These are phyloP conservation scores for Penicillium desertorum DNA, from an alignment of 495 filamentous ascomycete genomes.

Conservation along the genomic window DNA sequence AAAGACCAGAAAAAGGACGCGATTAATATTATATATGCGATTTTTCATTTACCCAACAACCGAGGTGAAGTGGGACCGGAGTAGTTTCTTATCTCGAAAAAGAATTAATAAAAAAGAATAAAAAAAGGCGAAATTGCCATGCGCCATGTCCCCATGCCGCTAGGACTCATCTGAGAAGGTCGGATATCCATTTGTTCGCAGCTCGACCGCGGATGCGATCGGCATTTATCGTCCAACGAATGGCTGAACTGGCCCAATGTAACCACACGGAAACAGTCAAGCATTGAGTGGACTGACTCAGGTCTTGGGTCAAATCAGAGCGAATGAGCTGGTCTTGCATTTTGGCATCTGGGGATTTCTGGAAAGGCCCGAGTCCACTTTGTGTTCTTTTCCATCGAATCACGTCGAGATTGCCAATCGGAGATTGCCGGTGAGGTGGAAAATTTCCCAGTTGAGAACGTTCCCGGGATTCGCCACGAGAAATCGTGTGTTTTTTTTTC, in stretches of 20 bases:
- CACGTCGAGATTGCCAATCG: conserved; percentile 10
- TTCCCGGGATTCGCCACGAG: conserved; percentile 9
- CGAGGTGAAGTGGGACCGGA: conserved; percentile 20
- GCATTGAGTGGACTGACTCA: conserved; percentile 4
- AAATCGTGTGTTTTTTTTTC: neutral
- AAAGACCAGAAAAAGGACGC: neutral
- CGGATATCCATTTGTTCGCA: conserved; percentile 16
- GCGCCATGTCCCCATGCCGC: neutral
- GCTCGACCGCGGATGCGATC: conserved; percentile 28
- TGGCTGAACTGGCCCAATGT: conserved; percentile 25
- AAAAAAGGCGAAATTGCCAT: conserved; percentile 9
- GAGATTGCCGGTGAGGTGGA: conserved; percentile 18
- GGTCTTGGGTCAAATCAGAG: conserved; percentile 16
- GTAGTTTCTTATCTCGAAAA: conserved; percentile 4
- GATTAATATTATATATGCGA: conserved; percentile 28
- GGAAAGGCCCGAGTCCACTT: conserved; percentile 16
- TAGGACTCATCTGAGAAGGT: conserved; percentile 15
- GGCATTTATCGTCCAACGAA: conserved; percentile 18
- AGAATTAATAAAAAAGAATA: conserved; percentile 6
- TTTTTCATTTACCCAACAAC: conserved; percentile 20
- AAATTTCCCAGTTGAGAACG: conserved; percentile 12
- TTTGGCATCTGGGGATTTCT: conserved; percentile 10
- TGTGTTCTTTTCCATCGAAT: conserved; percentile 14
- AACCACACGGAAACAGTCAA: conserved; percentile 34
- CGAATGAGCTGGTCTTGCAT: neutral